Evolutionary conservation across 73 alveolate species (phyloP), one percentile per base, ranked within the genome.

Genomic region (Paramecium tetraurelia): DNA sequence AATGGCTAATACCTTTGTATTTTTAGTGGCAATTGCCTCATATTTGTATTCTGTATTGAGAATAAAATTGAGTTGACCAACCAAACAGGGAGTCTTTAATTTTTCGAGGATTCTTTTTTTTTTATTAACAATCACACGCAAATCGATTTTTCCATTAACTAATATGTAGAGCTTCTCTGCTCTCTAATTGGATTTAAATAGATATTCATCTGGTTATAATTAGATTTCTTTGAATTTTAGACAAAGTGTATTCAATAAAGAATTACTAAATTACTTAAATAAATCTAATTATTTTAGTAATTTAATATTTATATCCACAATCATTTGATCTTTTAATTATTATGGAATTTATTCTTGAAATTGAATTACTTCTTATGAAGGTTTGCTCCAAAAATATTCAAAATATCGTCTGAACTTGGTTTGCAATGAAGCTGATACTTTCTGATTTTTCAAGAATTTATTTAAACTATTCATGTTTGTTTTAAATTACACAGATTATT

Each of bases 371-470:
- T 75, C 87, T 75, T 75, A 29, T 1, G 57, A 40, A 31, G 87
- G 87, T 35, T 75, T 75, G 12, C 87, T 75, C 87, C 87, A 75
- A 31, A 75, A 75, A 36, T 75, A 75, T 40, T 75, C 87, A 75
- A 75, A 75, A 75, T 75, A 75, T 75, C 87, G 35, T 75, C 87
- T 75, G 12, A 75, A 36, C 4, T 75, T 75, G 0, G n/a, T 75
- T 36, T 75, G 22, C 16, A 75, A 75, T 36, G 41, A 16, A 3
- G 58, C 21, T 36, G 87, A 75, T 33, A 75, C 48, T 31, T 75
- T 75, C 16, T 75, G 35, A 75, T 44, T 33, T 40, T 75, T 75
- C 18, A 75, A 27, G 24, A 31, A 75, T 75, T 75, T 75, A 36
- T 40, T 75, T 20, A 75, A 75, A 33, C 63, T 33, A 75, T 75